Conservation (phyloP, 1,139 yeast genomes). For the Cylindricascospora bacillispora region DNA sequence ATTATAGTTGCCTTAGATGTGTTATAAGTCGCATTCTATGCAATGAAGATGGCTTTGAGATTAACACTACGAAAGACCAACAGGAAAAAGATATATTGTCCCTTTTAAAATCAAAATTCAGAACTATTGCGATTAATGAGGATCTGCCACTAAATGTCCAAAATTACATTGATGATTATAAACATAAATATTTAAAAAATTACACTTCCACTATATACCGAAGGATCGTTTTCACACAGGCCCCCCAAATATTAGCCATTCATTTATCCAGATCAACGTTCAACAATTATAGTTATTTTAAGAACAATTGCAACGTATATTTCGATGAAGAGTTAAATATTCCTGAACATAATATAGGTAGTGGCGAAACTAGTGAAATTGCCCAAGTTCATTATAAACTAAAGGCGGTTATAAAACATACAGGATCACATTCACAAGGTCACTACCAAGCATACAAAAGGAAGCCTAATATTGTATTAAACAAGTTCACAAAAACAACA, state of each 20-base stretch:
- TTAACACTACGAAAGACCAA: constrained; percentile 7
- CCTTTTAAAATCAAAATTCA: constrained; percentile 26
- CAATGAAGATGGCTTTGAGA: constrained; percentile 12
- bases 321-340: constrained; percentile 49
- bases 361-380: constrained; percentile 14
- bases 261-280: constrained; percentile 78
- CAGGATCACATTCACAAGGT: constrained; percentile 82
- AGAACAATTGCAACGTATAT: constrained; percentile 65
- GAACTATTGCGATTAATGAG: constrained; percentile 44
- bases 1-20: constrained; percentile 68
- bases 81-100: constrained; percentile 12
- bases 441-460: constrained; percentile 75
- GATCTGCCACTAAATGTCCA: constrained; percentile 38
- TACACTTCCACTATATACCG: constrained; percentile 45
- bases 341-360: constrained; percentile 26
- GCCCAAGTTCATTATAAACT: constrained; percentile 41
- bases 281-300: constrained; percentile 53
- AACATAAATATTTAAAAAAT: constrained; percentile 34
- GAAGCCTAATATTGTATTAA: constrained; percentile 51
- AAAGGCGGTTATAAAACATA: constrained; percentile 66
- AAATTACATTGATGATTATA: constrained; percentile 35
- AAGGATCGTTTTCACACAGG: constrained; percentile 44
- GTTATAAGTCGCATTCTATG: constrained; percentile 38
- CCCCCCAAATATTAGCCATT: constrained; percentile 60
- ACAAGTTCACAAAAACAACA: constrained; percentile 31